Percentiles rank a stretch among this genome's conserved stretches.
These are phyloP conservation scores for Athelia sp. DNA, from an alignment of 1,284 basidiomycete species.

Conservation along the genomic window DNA sequence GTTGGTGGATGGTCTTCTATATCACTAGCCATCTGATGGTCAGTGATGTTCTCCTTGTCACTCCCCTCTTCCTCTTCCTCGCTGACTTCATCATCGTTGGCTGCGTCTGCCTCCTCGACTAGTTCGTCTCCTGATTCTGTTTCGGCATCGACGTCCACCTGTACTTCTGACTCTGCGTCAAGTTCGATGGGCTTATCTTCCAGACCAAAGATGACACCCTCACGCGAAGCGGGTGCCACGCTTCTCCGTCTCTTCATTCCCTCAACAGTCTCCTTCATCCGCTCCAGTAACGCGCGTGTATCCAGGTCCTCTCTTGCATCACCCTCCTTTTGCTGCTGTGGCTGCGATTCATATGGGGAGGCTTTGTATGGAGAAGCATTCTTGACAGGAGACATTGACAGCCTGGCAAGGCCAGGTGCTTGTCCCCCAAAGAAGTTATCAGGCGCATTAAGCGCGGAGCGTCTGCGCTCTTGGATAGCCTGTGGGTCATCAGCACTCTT, in stretches of 20 bases:
- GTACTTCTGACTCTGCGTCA: neutral
- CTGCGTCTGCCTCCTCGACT: neutral
- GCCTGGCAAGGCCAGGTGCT: slow-evolving; percentile 36
- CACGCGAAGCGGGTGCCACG: slow-evolving; percentile 11
- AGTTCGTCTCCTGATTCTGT: neutral
- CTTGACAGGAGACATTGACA: slow-evolving; percentile 20
- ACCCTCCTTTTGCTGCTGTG: slow-evolving; percentile 5
- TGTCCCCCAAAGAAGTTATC: slow-evolving; percentile 49
- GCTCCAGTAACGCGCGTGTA: slow-evolving; percentile 47
- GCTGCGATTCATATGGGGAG: slow-evolving; percentile 8
- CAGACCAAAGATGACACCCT: neutral
- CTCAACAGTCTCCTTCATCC: slow-evolving; percentile 60
- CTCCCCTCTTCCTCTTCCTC: neutral
- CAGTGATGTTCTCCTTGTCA: neutral
- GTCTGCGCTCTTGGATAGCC: slow-evolving; percentile 57
- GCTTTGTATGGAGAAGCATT: slow-evolving; percentile 10
- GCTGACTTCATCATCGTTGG: neutral
- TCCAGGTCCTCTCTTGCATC: slow-evolving; percentile 34
- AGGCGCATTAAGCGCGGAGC: slow-evolving; percentile 46
- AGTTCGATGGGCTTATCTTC: neutral
- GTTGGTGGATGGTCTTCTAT: neutral
- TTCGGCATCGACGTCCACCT: neutral
- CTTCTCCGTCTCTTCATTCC: slow-evolving; percentile 53
- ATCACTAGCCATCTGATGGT: neutral
- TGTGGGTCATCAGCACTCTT: slow-evolving; percentile 13